Conservation (phyloP, 2,329 filamentous ascomycete species). For the Didymella pomorum region DNA sequence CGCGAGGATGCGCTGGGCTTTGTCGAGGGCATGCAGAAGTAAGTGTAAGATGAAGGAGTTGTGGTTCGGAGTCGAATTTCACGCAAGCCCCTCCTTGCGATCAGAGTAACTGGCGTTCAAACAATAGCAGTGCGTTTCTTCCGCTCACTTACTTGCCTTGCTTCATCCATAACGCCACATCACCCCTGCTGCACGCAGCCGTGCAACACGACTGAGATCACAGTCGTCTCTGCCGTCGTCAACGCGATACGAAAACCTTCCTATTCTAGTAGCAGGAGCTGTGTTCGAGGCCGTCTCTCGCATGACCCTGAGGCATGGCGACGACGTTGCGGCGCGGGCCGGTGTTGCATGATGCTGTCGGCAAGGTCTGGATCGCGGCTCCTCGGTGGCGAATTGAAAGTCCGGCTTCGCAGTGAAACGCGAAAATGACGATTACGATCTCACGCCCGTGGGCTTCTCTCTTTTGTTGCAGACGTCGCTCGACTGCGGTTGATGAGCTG, state of each 20-base stretch:
- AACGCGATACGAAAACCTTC: not conserved
- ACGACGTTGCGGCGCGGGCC: not conserved
- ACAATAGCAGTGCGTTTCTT: not conserved
- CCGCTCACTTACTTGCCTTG: not conserved
- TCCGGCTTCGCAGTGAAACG: too few relatives aligned
- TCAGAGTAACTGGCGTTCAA: not conserved
- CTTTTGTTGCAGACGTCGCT: too few relatives aligned
- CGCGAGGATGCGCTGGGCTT: constrained; percentile 90
- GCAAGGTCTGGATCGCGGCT: not conserved
- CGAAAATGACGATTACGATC: too few relatives aligned
- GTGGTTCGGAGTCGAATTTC: not conserved
- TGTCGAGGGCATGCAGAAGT: constrained; percentile 80
- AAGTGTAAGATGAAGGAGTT: not conserved
- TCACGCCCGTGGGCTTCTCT: too few relatives aligned
- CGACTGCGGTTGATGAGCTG: too few relatives aligned
- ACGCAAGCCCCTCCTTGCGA: not conserved
- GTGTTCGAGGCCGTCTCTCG: not conserved
- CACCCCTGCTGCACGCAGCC: not conserved
- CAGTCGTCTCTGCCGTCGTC: not conserved
- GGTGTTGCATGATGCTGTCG: not conserved
- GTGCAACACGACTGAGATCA: not conserved
- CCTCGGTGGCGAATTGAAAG: too few relatives aligned
- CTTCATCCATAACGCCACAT: not conserved
- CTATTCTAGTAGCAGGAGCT: not conserved
- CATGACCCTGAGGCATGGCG: not conserved